Evolutionary conservation across 2,329 filamentous ascomycete genomes (phyloP), one percentile per base, ranked within the genome.

Genomic region (Alternaria atra): DNA sequence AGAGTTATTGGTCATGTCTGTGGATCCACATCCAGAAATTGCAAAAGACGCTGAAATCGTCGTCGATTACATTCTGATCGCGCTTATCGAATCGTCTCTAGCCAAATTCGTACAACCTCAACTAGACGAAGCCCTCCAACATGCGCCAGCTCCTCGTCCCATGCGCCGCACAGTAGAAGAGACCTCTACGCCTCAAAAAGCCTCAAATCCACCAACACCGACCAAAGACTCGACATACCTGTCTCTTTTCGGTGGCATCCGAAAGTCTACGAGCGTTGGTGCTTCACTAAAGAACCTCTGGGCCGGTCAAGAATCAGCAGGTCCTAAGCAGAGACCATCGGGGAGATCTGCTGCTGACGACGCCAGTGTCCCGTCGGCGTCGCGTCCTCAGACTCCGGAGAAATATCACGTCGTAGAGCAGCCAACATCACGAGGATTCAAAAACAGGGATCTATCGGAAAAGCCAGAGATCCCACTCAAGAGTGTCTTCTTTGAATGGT

Each of bases 11-110:
- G 92, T 97, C 64, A 85, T 98, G 77, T 94, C 93, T 44, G 92
- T 97, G 17, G 95, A 99, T 74, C 94, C 95, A 40, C 94, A 97
- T 74, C 93, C 94, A 1, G 94, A 98, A 74, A 92, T 98, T 34
- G 91, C 96, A 64, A 87, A 90, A 66, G 91, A 95, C 76, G 94
- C 93, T 9, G 89, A 89, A 6, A 85, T 90, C n/a, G 89, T 98
- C 44, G 88, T 97, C 30, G 95, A 99, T 77, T 92, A 91, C 71
- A 86, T 98, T 27, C 90, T 97, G 73, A 86, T 91, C 52, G 86
- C 89, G 0, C 83, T 99, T 12, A 81, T 97, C 6, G 87, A 90
- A 52, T 97, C 94, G 0, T 86, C 90, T 1, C 84, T 97, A 46
- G 91, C 90, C 9, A 81, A 85, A 7, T 85, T 90, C 60, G 90